Percentiles rank a stretch among this genome's conserved stretches.
Conservation (phyloP, 164 flowering plant species). For the Echeveria elegans region DNA sequence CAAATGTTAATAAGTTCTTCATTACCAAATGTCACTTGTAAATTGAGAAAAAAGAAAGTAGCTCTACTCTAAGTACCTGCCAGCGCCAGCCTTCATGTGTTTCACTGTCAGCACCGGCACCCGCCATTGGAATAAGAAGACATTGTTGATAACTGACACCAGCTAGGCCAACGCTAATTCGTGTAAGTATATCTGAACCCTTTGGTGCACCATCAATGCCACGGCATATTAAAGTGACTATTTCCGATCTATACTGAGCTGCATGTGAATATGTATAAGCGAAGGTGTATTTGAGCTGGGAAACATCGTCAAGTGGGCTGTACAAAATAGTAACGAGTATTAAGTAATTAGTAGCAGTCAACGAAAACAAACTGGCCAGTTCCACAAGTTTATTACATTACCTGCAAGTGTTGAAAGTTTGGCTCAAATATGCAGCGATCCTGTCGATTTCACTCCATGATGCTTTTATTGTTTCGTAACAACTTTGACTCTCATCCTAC, state of each 20-base stretch:
- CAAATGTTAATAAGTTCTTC: too few species aligned
- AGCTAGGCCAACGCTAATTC: conserved; percentile 19
- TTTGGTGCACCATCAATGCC: conserved; percentile 15
- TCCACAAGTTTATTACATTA: background rate
- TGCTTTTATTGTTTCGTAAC: conserved; percentile 23
- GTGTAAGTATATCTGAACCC: conserved; percentile 12
- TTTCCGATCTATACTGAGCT: conserved; percentile 12
- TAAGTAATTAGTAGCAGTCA: too few species aligned
- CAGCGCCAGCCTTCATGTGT: conserved; percentile 16
- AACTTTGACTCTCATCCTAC: conserved; percentile 32
- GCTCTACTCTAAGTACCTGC: background rate
- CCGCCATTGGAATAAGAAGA: conserved; percentile 4
- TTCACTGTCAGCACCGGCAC: conserved; percentile 2
- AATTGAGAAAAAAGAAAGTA: background rate
- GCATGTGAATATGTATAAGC: conserved; percentile 12
- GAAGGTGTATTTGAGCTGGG: conserved; percentile 20
- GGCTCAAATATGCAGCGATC: conserved; percentile 22
- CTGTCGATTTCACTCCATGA: conserved; percentile 32
- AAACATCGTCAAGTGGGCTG: conserved; percentile 11
- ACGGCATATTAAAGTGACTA: conserved; percentile 16
- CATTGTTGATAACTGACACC: conserved; percentile 20
- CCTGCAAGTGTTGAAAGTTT: conserved; percentile 31
- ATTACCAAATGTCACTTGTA: too few species aligned
- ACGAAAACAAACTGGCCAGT: background rate
- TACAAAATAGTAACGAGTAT: background rate